phyloP scores from a whole-genome alignment of 2,329 filamentous ascomycete species.

The Periconia sp. region DNA sequence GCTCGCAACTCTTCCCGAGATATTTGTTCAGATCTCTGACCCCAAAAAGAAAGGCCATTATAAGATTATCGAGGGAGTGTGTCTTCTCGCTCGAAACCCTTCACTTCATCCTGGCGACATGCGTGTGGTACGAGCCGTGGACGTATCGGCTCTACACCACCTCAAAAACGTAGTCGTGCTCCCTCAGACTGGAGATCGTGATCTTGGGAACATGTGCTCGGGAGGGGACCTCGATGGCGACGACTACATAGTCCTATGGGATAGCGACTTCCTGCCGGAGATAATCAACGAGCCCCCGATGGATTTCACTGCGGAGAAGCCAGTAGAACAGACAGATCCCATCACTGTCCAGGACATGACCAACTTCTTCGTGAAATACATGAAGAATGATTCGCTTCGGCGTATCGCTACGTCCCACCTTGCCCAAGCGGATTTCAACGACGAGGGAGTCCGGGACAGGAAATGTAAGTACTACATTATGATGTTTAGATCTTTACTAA shows the following conservation, averaged over 20 bases:
- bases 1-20: constrained; percentile 69
- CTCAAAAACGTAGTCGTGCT: constrained; percentile 87
- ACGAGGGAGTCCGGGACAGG: constrained; percentile 67
- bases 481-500: not conserved
- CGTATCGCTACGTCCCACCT: constrained; percentile 84
- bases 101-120: constrained; percentile 93
- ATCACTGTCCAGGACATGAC: constrained; percentile 77
- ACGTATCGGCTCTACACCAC: constrained; percentile 74
- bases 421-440: constrained; percentile 71
- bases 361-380: constrained; percentile 87
- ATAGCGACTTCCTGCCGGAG: constrained; percentile 67
- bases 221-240: constrained; percentile 96
- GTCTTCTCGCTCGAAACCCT: constrained; percentile 87
- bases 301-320: constrained; percentile 70
- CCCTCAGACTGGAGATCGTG: constrained; percentile 79
- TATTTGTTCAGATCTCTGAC: constrained; percentile 83
- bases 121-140: constrained; percentile 82
- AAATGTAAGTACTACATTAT: constrained; percentile 62
- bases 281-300: constrained; percentile 78
- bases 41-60: constrained; percentile 61
- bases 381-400: constrained; percentile 86
- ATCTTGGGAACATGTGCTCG: constrained; percentile 92
- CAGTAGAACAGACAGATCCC: constrained; percentile 62
- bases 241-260: constrained; percentile 95
- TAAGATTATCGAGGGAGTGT: constrained; percentile 74